phyloP scores from a whole-genome alignment of 495 filamentous ascomycete species.

The Aspergillus affinis region DNA sequence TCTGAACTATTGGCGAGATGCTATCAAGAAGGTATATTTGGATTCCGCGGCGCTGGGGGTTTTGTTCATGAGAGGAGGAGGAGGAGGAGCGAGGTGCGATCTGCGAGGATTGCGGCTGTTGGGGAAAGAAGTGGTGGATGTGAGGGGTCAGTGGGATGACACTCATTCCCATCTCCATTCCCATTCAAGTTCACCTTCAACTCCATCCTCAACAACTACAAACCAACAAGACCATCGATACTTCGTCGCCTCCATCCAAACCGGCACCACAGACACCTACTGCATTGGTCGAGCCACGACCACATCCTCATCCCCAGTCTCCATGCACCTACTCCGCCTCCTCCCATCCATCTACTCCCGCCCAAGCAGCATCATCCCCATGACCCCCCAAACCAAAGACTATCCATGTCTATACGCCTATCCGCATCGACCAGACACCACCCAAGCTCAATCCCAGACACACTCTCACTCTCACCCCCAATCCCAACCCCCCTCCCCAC shows the following conservation, averaged over 20 bases:
- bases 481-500: background rate
- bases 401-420: background rate
- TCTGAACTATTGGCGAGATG: slow-evolving; percentile 22
- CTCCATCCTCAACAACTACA: background rate
- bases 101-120: slow-evolving; percentile 22
- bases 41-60: slow-evolving; percentile 20
- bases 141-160: background rate
- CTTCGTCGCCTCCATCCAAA: slow-evolving; percentile 20
- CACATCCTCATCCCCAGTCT: slow-evolving; percentile 5
- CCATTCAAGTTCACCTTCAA: background rate
- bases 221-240: slow-evolving; percentile 2
- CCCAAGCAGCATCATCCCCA: slow-evolving; percentile 9
- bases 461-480: background rate
- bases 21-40: slow-evolving; percentile 19
- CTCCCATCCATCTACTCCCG: slow-evolving; percentile 16
- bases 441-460: too few species aligned
- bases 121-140: background rate
- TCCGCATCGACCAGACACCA: background rate
- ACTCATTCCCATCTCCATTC: slow-evolving; percentile 7
- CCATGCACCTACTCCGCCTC: slow-evolving; percentile 14
- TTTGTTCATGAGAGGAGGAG: background rate
- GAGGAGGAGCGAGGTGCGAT: slow-evolving; percentile 9
- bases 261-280: slow-evolving; percentile 12
- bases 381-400: background rate
- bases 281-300: slow-evolving; percentile 15